Conservation (phyloP, 352 stramenopile species). For the Phytophthora tubulina region DNA sequence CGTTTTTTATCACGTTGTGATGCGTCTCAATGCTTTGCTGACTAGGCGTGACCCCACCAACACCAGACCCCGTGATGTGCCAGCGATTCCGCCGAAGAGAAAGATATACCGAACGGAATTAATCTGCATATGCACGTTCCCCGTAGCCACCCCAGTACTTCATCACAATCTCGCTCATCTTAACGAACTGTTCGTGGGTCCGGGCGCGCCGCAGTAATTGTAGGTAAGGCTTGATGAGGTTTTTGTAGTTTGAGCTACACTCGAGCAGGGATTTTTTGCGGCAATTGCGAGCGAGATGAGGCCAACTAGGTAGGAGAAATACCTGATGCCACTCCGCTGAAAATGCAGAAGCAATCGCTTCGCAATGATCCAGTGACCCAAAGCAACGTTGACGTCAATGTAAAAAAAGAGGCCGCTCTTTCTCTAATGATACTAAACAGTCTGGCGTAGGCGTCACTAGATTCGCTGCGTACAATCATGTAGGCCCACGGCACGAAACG, state of each 20-base stretch:
- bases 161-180: not conserved
- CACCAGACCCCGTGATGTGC: slow-evolving; percentile 5
- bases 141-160: not conserved
- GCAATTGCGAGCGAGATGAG: not conserved
- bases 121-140: slow-evolving; percentile 13
- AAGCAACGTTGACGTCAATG: not conserved
- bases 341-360: slow-evolving; percentile 1
- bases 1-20: slow-evolving; percentile 13
- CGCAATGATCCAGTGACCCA: not conserved
- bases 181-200: not conserved
- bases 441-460: not conserved
- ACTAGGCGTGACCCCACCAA: slow-evolving; percentile 1
- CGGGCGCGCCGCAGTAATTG: not conserved
- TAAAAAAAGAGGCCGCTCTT: not conserved
- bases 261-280: not conserved
- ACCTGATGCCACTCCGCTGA: not conserved
- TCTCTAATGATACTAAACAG: not conserved
- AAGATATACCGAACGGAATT: slow-evolving; percentile 14
- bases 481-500: not conserved
- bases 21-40: slow-evolving; percentile 32
- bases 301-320: not conserved
- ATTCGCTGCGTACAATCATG: not conserved
- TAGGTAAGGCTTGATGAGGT: not conserved
- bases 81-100: not conserved
- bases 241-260: not conserved